Conservation (phyloP, 2,329 filamentous ascomycete species). For the Didymella arachidicola region DNA sequence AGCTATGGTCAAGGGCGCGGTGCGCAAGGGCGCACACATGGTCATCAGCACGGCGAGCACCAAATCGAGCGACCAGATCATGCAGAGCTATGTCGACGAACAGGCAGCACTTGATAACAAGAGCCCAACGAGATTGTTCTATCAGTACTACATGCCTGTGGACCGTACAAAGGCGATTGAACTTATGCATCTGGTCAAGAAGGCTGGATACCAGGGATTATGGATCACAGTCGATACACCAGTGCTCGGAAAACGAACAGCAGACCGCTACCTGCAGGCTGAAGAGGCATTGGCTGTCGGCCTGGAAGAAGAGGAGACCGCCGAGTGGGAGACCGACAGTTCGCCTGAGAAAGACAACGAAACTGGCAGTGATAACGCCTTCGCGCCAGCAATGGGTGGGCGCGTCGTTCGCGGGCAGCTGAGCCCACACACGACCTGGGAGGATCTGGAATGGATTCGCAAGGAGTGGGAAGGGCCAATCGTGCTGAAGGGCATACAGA, state of each 20-base stretch:
- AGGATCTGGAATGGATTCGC: constrained; percentile 57
- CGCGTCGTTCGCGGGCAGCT: constrained; percentile 43
- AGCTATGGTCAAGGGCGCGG: constrained; percentile 48
- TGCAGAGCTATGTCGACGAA: constrained; percentile 40
- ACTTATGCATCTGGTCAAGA: constrained; percentile 43
- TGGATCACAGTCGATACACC: constrained; percentile 51
- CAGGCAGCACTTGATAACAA: constrained; percentile 32
- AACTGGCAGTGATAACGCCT: constrained; percentile 63
- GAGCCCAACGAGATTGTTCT: constrained; percentile 44
- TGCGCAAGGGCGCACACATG: constrained; percentile 46
- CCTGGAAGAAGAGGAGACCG: constrained; percentile 60
- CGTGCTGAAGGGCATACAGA: constrained; percentile 56
- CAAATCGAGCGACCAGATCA: constrained; percentile 44
- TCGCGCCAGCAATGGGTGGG: constrained; percentile 65
- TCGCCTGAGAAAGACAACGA: constrained; percentile 15
- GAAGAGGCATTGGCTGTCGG: constrained; percentile 60
- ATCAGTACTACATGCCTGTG: constrained; percentile 50
- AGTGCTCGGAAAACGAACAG: constrained; percentile 45
- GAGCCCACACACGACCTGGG: constrained; percentile 59
- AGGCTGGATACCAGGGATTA: constrained; percentile 44
- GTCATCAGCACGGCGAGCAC: constrained; percentile 49
- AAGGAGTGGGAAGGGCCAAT: constrained; percentile 53
- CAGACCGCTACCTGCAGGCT: constrained; percentile 50
- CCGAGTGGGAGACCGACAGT: constrained; percentile 55
- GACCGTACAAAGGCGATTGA: constrained; percentile 42